Conservation (phyloP, 2,329 filamentous ascomycete species). For the Fusarium oxysporum region DNA sequence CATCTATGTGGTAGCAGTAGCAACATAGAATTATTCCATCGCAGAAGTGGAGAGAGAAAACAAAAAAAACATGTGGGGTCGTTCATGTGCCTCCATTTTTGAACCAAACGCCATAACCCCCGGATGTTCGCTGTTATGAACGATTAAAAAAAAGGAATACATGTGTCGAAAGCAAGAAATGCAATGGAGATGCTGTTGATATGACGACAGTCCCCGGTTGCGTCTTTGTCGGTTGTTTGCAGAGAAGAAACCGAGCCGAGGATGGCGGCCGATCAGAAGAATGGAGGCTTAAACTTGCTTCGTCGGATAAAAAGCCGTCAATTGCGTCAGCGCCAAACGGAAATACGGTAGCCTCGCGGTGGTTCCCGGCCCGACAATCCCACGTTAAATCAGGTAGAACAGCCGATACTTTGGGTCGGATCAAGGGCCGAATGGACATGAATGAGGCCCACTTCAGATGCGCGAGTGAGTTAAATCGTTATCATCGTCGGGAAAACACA, state of each 20-base stretch:
- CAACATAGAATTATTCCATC: slow-evolving; percentile 8
- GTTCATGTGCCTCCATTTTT: slow-evolving; percentile 14
- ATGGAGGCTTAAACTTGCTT: not conserved
- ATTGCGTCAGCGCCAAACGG: slow-evolving; percentile 4
- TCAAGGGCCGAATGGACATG: slow-evolving; percentile 21
- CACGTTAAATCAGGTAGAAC: not conserved
- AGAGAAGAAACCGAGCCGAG: slow-evolving; percentile 19
- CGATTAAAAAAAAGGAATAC: not conserved
- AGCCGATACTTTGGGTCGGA: slow-evolving; percentile 5
- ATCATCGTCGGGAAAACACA: slow-evolving; percentile 16
- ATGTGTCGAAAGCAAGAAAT: not conserved
- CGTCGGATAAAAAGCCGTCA: slow-evolving; percentile 1
- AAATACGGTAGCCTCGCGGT: slow-evolving; percentile 2
- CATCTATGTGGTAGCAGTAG: slow-evolving; percentile 17
- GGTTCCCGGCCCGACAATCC: slow-evolving; percentile 11
- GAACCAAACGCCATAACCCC: slow-evolving; percentile 26
- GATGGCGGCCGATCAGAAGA: slow-evolving; percentile 3
- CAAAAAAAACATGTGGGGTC: slow-evolving; percentile 2
- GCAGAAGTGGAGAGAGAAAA: slow-evolving; percentile 20
- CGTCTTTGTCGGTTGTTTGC: slow-evolving; percentile 17
- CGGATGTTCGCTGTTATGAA: slow-evolving; percentile 24
- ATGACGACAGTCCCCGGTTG: slow-evolving; percentile 11
- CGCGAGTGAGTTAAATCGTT: not conserved
- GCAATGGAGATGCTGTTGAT: not conserved
- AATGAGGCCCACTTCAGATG: slow-evolving; percentile 24